phyloP scores from a whole-genome alignment of 192 early-diverging fungal genomes.

The Coemansia sp. region DNA sequence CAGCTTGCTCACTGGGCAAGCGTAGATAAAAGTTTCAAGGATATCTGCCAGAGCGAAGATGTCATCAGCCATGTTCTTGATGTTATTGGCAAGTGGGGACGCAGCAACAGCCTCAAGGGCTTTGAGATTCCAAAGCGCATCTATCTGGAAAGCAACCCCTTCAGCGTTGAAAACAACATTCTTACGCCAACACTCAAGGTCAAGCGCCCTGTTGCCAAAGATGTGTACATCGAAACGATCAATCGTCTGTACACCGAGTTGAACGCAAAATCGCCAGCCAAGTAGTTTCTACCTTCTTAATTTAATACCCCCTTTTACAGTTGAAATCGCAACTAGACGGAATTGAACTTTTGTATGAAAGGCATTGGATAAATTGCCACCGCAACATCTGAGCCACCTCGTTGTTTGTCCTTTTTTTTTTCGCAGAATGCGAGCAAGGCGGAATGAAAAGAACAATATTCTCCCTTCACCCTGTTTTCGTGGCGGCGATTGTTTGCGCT shows the following conservation, averaged over 20 bases:
- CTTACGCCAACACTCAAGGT: constrained; percentile 81
- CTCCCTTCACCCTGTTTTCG: too few relatives aligned
- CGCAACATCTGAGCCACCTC: too few relatives aligned
- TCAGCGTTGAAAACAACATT: constrained; percentile 77
- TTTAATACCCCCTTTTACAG: too few relatives aligned
- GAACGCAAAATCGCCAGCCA: not conserved
- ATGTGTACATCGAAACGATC: not conserved
- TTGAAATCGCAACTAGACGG: too few relatives aligned
- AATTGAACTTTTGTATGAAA: too few relatives aligned
- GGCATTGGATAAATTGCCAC: too few relatives aligned
- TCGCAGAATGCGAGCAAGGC: too few relatives aligned
- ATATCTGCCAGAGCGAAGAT: constrained; percentile 62
- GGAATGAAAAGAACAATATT: too few relatives aligned
- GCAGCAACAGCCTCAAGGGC: constrained; percentile 63
- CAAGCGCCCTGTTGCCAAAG: constrained; percentile 55
- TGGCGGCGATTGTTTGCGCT: too few relatives aligned
- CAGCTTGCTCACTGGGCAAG: constrained; percentile 24
- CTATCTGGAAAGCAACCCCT: constrained; percentile 65
- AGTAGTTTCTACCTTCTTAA: not conserved
- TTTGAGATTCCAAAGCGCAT: constrained; percentile 76
- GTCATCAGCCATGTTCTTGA: constrained; percentile 55
- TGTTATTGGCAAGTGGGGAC: constrained; percentile 57
- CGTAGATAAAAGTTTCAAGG: constrained; percentile 36
- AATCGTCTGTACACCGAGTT: not conserved
- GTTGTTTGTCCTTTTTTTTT: too few relatives aligned